phyloP scores from a whole-genome alignment of 306 rosid genomes.

The Prunus mume region DNA sequence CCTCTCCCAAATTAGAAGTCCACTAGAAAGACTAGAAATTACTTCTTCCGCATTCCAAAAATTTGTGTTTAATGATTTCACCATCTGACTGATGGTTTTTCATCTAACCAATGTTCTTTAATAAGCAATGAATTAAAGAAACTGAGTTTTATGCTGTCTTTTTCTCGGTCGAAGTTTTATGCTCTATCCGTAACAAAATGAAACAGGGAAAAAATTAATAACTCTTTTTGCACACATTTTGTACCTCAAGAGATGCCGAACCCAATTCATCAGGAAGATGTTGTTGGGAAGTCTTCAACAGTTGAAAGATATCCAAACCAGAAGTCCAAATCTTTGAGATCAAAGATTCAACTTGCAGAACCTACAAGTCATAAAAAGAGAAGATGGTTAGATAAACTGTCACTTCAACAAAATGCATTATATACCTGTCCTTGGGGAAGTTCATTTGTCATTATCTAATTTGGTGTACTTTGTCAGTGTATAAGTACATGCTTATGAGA shows the following conservation, averaged over 20 bases:
- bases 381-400: slow-evolving; percentile 15
- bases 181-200: neutral
- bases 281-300: slow-evolving; percentile 51
- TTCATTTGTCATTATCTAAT: neutral
- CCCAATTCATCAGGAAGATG: slow-evolving; percentile 54
- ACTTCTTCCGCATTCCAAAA: slow-evolving; percentile 1
- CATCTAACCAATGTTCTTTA: neutral
- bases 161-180: neutral
- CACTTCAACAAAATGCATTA: neutral
- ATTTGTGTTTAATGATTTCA: neutral
- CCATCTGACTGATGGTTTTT: neutral
- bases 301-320: slow-evolving; percentile 53
- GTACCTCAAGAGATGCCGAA: slow-evolving; percentile 62
- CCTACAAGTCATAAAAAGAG: slow-evolving; percentile 48
- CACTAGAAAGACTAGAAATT: neutral
- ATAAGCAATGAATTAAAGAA: neutral
- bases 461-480: neutral
- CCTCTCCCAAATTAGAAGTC: neutral
- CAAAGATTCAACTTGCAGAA: slow-evolving; percentile 63
- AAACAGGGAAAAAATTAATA: neutral
- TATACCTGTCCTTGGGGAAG: neutral
- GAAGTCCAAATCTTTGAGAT: slow-evolving; percentile 51
- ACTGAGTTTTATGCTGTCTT: neutral
- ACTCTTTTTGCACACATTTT: slow-evolving; percentile 16
- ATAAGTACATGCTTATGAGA: neutral